A percentile compares a stretch with the other conserved stretches of the same genome.
phyloP scores from a whole-genome alignment of 148 eudicot species.

The Salicornia ramosissima region DNA sequence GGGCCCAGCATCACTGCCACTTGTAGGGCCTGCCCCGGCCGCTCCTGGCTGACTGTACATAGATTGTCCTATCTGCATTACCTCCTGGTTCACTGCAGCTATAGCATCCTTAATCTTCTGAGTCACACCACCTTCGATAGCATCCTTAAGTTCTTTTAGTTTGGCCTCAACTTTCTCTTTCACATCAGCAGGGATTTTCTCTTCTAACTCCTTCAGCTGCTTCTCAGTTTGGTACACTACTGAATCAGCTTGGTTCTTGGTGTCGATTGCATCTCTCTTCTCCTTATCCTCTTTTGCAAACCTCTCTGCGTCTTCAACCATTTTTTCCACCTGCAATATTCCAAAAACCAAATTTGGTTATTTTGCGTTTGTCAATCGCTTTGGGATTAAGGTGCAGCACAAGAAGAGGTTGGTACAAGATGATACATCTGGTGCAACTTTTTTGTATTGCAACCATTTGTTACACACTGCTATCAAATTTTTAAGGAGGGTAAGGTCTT shows the following conservation, averaged over 20 bases:
- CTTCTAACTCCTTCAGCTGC: conserved; percentile 73
- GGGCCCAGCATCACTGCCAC: conserved; percentile 26
- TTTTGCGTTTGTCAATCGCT: too few species aligned
- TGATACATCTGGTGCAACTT: too few species aligned
- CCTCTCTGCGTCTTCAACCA: conserved; percentile 72
- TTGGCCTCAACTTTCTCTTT: conserved; percentile 59
- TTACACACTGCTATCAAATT: too few species aligned
- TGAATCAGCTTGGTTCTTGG: conserved; percentile 72
- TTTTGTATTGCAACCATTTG: too few species aligned
- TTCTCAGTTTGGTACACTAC: conserved; percentile 66
- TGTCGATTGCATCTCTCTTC: conserved; percentile 68
- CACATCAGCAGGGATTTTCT: conserved; percentile 50
- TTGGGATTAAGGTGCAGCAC: too few species aligned
- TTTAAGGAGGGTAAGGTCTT: too few species aligned
- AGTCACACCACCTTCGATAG: conserved; percentile 42
- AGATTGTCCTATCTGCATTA: conserved; percentile 65
- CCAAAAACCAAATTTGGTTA: not conserved
- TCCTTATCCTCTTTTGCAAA: conserved; percentile 71
- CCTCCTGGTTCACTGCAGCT: conserved; percentile 61
- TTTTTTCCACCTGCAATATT: conserved; percentile 51
- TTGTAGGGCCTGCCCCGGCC: conserved; percentile 30
- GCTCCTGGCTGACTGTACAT: conserved; percentile 53
- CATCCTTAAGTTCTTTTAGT: conserved; percentile 53
- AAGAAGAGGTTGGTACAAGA: too few species aligned
- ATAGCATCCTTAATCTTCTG: conserved; percentile 67